Conservation (phyloP, 2,329 filamentous ascomycete genomes). For the Cyphellophora attinorum region DNA sequence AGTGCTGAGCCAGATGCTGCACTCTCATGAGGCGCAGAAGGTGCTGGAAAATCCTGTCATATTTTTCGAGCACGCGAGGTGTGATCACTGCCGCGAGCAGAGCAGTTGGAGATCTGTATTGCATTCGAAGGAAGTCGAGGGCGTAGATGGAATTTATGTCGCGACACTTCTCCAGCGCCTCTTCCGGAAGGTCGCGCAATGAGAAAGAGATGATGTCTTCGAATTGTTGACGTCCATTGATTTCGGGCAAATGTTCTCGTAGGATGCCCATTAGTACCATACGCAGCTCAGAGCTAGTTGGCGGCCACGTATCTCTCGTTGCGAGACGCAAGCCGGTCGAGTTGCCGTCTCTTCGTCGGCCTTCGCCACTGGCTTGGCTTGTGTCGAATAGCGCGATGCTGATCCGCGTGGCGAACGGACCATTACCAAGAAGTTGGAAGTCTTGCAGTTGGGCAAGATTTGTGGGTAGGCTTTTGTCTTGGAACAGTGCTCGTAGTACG, state of each 20-base stretch:
- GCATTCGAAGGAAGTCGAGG: constrained; percentile 82
- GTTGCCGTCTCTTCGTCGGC: constrained; percentile 57
- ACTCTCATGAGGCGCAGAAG: constrained; percentile 69
- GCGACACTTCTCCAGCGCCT: constrained; percentile 75
- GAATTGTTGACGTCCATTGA: constrained; percentile 1
- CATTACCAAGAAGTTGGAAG: constrained; percentile 78
- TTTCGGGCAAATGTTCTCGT: constrained; percentile 55
- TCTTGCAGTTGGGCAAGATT: constrained; percentile 68
- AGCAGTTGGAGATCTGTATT: constrained; percentile 62
- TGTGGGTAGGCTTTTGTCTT: constrained; percentile 57
- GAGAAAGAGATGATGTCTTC: constrained; percentile 48
- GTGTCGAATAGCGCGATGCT: constrained; percentile 78
- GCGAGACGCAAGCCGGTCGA: constrained; percentile 75
- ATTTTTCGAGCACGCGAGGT: constrained; percentile 59
- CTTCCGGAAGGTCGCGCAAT: constrained; percentile 67
- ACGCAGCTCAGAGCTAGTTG: constrained; percentile 85
- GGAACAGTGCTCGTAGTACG: constrained; percentile 68
- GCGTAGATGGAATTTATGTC: constrained; percentile 75
- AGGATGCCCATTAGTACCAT: constrained; percentile 80
- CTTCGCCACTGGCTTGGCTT: constrained; percentile 69
- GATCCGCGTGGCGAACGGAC: constrained; percentile 69
- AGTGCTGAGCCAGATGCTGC: constrained; percentile 53
- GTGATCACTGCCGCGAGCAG: constrained; percentile 68
- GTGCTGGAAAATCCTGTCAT: constrained; percentile 75
- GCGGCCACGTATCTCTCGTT: constrained; percentile 79